These are phyloP conservation scores for Globisporangium takayamanum DNA, from an alignment of 352 stramenopile genomes.

Conservation along the genomic window DNA sequence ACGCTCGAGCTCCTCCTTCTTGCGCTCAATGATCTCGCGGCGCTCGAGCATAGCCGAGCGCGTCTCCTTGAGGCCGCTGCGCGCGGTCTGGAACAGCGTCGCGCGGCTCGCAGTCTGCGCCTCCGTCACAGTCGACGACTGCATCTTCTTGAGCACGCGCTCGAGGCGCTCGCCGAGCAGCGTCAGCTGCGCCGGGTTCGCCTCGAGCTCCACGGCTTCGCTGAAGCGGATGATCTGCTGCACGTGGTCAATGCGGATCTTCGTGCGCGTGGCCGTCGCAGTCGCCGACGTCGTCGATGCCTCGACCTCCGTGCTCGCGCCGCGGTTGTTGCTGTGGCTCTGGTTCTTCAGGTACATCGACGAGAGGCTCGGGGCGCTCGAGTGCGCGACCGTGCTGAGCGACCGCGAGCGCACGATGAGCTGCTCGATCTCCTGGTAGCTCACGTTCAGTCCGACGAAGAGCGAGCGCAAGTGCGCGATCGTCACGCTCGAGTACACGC, in stretches of 20 bases:
- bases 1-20: constrained; percentile 95
- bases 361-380: constrained; percentile 56
- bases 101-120: constrained; percentile 23
- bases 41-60: constrained; percentile 86
- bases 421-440: constrained; percentile 79
- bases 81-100: constrained; percentile 74
- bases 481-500: constrained; percentile 84
- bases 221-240: constrained; percentile 82
- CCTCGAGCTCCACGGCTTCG: constrained; percentile 71
- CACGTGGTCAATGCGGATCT: constrained; percentile 82
- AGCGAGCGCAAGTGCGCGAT: constrained; percentile 84
- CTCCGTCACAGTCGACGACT: constrained; percentile 11
- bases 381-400: constrained; percentile 50
- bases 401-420: constrained; percentile 81
- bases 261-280: constrained; percentile 44
- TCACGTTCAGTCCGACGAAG: constrained; percentile 69
- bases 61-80: constrained; percentile 54
- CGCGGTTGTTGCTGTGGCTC: constrained; percentile 26
- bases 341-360: constrained; percentile 57
- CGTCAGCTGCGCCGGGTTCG: constrained; percentile 69
- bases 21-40: constrained; percentile 93
- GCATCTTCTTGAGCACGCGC: constrained; percentile 52
- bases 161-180: constrained; percentile 60
- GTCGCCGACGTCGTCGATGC: constrained; percentile 46
- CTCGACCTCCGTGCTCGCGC: constrained; percentile 22